phyloP scores from a whole-genome alignment of 495 filamentous ascomycete genomes.

The Jackrogersella multiformis region DNA sequence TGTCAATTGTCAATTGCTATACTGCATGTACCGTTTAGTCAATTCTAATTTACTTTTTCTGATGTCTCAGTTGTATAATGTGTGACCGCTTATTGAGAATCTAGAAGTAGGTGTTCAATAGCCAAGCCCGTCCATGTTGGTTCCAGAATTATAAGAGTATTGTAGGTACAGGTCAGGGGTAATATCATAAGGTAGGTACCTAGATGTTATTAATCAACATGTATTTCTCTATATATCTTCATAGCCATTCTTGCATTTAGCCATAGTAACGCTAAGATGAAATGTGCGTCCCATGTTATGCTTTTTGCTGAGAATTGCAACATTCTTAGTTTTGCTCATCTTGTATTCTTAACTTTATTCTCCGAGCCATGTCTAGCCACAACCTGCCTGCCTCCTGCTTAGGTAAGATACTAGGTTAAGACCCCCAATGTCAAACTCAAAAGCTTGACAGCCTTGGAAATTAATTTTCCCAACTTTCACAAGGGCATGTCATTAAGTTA shows the following conservation, averaged over 20 bases:
- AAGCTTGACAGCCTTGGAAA: conserved; percentile 37
- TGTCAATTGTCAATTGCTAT: no score
- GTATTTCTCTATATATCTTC: not conserved
- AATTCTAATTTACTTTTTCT: conserved; percentile 12
- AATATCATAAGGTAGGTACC: no score
- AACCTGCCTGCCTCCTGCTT: not conserved
- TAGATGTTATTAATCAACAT: no score
- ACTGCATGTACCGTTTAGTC: no score
- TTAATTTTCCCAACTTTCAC: conserved; percentile 20
- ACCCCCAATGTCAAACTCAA: conserved; percentile 25
- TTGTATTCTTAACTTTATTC: conserved; percentile 3
- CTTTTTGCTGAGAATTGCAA: conserved; percentile 17
- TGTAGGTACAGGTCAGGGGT: not conserved
- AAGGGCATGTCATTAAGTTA: conserved; percentile 26
- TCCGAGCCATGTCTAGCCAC: conserved; percentile 9
- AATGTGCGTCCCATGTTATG: conserved; percentile 4
- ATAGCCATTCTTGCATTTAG: not conserved
- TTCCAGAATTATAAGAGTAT: not conserved
- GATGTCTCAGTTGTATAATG: conserved; percentile 15
- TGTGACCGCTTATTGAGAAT: not conserved
- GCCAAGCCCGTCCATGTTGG: not conserved
- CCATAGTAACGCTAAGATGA: not conserved
- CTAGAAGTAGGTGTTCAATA: not conserved
- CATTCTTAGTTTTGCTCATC: conserved; percentile 7
- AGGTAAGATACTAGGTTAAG: not conserved